Evolutionary conservation across 78 protist species (phyloP).

Genomic region (Isochrysis galbana): DNA sequence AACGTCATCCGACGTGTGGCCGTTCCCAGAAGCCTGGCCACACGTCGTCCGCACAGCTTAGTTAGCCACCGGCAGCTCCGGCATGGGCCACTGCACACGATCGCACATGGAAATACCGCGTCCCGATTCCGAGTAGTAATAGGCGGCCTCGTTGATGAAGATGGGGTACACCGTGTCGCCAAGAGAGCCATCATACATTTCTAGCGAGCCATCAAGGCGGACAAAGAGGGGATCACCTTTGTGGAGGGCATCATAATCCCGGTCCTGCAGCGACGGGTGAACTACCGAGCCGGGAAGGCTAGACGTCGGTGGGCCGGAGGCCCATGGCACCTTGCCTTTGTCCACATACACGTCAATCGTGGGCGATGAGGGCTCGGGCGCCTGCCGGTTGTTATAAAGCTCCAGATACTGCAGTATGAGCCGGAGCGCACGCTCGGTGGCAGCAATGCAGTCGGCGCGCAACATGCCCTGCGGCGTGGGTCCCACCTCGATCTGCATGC

Average conservation of each 20-base stretch:
- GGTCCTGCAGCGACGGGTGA: neutral
- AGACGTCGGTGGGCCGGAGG: neutral
- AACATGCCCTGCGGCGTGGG: conserved; percentile 6
- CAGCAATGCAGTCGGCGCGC: neutral
- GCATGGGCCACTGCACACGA: neutral
- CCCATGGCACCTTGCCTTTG: neutral
- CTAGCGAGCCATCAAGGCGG: neutral
- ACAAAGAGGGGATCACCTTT: neutral
- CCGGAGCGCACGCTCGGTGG: neutral
- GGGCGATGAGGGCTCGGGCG: neutral
- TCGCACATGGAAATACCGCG: neutral
- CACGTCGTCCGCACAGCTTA: too few species aligned
- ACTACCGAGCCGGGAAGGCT: neutral
- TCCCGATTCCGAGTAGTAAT: neutral
- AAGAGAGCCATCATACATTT: neutral
- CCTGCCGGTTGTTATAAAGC: neutral
- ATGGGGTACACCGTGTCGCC: neutral
- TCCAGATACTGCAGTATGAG: neutral
- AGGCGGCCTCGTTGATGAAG: conserved; percentile 27
- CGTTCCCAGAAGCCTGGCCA: too few species aligned
- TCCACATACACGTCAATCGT: neutral
- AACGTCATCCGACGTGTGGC: too few species aligned
- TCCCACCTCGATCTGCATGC: conserved; percentile 1
- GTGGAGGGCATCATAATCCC: neutral
- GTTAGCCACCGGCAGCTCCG: too few species aligned